Percentiles rank a stretch among this genome's conserved stretches.
Evolutionary conservation across 2,329 filamentous ascomycete species (phyloP).

Genomic region (Scytalidium sp.): DNA sequence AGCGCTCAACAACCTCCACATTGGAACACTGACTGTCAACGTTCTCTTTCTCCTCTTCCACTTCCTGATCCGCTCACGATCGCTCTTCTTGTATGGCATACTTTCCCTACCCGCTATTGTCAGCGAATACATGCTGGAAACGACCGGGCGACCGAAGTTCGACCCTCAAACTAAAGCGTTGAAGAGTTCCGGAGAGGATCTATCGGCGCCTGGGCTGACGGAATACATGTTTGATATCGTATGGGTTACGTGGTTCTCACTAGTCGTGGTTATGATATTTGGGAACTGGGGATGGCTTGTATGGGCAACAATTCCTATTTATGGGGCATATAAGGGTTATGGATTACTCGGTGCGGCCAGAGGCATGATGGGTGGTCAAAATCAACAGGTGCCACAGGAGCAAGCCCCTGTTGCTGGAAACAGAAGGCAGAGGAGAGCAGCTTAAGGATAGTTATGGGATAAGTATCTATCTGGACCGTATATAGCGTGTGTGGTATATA

Average conservation of each 20-base stretch:
- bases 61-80: slow-evolving; percentile 59
- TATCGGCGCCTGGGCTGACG: slow-evolving; percentile 82
- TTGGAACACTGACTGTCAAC: slow-evolving; percentile 71
- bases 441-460: slow-evolving; percentile 5
- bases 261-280: slow-evolving; percentile 68
- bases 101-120: slow-evolving; percentile 72
- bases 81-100: slow-evolving; percentile 64
- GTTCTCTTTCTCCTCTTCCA: slow-evolving; percentile 70
- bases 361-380: slow-evolving; percentile 29
- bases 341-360: slow-evolving; percentile 28
- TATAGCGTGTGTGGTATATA: background rate
- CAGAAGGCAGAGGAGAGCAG: slow-evolving; percentile 29
- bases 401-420: slow-evolving; percentile 22
- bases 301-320: slow-evolving; percentile 37
- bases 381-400: slow-evolving; percentile 21
- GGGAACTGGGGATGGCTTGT: slow-evolving; percentile 78
- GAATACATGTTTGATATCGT: slow-evolving; percentile 98
- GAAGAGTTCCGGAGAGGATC: slow-evolving; percentile 78
- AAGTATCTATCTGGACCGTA: background rate
- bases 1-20: slow-evolving; percentile 77
- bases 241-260: slow-evolving; percentile 87
- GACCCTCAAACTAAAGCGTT: slow-evolving; percentile 51
- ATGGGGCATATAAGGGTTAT: slow-evolving; percentile 29
- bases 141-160: slow-evolving; percentile 75
- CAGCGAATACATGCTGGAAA: slow-evolving; percentile 84